phyloP scores from a whole-genome alignment of 2,329 filamentous ascomycete genomes.

The Pseudogymnoascus sp. region DNA sequence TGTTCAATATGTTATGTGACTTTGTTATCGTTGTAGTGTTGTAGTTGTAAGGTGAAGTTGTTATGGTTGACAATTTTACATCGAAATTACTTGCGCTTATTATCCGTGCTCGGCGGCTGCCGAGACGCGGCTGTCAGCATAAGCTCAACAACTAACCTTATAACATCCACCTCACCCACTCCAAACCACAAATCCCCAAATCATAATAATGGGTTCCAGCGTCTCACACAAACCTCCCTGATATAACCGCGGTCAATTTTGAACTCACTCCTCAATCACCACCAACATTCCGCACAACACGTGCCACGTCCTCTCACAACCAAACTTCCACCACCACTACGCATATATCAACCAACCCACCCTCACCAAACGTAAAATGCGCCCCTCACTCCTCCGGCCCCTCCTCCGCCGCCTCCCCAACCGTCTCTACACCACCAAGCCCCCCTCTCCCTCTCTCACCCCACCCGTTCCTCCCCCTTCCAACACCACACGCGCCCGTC shows the following conservation, averaged over 20 bases:
- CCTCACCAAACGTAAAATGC: not conserved
- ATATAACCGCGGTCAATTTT: not conserved
- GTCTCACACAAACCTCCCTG: not conserved
- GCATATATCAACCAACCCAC: not conserved
- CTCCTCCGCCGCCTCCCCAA: not conserved
- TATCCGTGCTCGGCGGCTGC: not conserved
- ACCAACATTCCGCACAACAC: not conserved
- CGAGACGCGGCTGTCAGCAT: not conserved
- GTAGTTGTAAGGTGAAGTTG: not conserved
- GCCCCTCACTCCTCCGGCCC: not conserved
- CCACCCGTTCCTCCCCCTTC: not conserved
- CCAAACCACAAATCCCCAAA: not conserved
- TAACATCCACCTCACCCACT: not conserved
- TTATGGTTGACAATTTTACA: not conserved
- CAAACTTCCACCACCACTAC: not conserved
- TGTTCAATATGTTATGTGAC: not conserved
- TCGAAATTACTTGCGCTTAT: not conserved
- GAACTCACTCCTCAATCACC: not conserved
- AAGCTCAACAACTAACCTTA: not conserved
- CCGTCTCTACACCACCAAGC: conserved; percentile 3
- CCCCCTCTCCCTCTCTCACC: not conserved
- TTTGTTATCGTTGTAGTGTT: not conserved
- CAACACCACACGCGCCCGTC: conserved; percentile 9
- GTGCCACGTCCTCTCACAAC: not conserved
- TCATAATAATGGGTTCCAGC: not conserved